Conservation (phyloP, 148 eudicot genomes). For the Heliamphora exappendiculata region DNA sequence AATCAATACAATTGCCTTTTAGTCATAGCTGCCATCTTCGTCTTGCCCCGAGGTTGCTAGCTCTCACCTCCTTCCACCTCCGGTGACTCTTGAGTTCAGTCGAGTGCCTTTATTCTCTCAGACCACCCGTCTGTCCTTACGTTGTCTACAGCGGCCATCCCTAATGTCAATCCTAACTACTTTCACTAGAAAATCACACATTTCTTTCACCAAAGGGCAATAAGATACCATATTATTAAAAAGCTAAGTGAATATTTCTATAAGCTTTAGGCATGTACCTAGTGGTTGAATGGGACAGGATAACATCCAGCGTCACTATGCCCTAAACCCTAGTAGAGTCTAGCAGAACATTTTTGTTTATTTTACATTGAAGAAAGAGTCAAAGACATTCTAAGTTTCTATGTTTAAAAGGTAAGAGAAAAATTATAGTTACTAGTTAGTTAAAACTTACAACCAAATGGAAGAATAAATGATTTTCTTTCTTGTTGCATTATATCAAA, state of each 20-base stretch:
- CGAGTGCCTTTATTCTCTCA: no score
- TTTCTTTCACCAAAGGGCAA: neutral
- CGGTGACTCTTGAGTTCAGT: no score
- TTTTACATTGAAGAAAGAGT: neutral
- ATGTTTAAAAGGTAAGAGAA: neutral
- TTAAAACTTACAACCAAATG: neutral
- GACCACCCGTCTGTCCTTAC: no score
- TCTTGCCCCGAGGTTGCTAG: no score
- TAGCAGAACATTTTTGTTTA: neutral
- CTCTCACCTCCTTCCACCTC: no score
- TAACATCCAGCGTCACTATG: neutral
- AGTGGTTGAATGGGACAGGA: neutral
- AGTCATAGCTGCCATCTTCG: no score
- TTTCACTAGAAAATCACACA: neutral
- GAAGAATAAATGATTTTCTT: neutral
- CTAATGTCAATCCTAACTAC: neutral
- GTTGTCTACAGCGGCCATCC: no score
- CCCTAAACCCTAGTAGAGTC: neutral
- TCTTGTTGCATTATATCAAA: neutral
- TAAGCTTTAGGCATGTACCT: neutral
- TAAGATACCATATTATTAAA: neutral
- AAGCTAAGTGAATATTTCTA: neutral
- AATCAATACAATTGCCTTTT: no score
- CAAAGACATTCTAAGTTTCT: neutral
- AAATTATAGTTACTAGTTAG: neutral